Evolutionary conservation across 495 filamentous ascomycete genomes (phyloP).

Genomic region (Aspergillus haitiensis): DNA sequence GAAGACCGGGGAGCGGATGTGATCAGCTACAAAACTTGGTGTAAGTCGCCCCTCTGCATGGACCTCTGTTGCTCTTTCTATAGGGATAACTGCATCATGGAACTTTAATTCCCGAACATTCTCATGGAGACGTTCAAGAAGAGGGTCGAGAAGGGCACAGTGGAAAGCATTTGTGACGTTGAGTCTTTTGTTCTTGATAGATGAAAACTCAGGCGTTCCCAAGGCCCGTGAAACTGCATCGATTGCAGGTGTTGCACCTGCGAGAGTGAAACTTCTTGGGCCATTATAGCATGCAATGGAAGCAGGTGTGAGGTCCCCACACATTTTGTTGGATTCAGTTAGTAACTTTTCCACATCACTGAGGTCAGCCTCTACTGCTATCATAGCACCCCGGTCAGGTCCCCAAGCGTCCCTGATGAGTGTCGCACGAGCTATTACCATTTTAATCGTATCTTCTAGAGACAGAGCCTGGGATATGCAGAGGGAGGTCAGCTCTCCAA

Average conservation of each 20-base stretch:
- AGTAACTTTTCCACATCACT: slow-evolving; percentile 20
- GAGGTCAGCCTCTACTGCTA: slow-evolving; percentile 41
- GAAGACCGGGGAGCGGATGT: slow-evolving; percentile 50
- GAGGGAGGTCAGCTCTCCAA: slow-evolving; percentile 44
- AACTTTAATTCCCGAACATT: slow-evolving; percentile 29
- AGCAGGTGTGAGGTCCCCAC: background rate
- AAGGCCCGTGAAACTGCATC: slow-evolving; percentile 18
- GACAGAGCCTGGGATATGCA: slow-evolving; percentile 34
- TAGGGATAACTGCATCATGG: slow-evolving; percentile 30
- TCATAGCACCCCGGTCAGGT: slow-evolving; percentile 47
- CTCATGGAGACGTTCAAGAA: slow-evolving; percentile 30
- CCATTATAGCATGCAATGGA: slow-evolving; percentile 24
- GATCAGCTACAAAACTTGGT: slow-evolving; percentile 40
- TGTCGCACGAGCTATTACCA: slow-evolving; percentile 42
- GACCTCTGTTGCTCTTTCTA: slow-evolving; percentile 32
- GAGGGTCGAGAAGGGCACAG: slow-evolving; percentile 40
- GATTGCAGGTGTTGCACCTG: slow-evolving; percentile 37
- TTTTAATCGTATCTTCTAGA: slow-evolving; percentile 35
- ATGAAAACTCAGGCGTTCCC: background rate
- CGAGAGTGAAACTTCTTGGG: slow-evolving; percentile 41
- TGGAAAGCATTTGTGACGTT: slow-evolving; percentile 55
- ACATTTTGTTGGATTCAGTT: background rate
- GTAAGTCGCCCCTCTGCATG: slow-evolving; percentile 35
- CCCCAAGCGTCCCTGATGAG: slow-evolving; percentile 47
- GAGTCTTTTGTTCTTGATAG: slow-evolving; percentile 37